Conservation (phyloP, 2,329 filamentous ascomycete genomes). For the Penicillium sp. region DNA sequence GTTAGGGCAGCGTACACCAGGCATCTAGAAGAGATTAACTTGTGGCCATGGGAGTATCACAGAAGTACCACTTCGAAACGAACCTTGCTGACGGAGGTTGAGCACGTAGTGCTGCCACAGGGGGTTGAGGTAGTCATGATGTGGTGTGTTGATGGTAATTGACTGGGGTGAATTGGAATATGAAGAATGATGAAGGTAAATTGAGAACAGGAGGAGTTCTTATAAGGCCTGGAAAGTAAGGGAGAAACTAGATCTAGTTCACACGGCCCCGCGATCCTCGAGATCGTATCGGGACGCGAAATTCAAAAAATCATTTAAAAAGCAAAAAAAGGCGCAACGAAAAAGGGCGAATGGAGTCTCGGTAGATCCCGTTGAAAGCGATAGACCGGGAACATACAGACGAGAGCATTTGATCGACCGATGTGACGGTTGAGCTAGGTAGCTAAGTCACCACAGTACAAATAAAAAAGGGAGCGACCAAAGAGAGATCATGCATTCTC, state of each 20-base stretch:
- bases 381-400: background rate
- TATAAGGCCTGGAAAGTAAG: constrained; percentile 5
- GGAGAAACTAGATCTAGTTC: constrained; percentile 1
- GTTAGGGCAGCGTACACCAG: constrained; percentile 46
- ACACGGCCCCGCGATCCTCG: constrained; percentile 6
- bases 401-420: constrained; percentile 1
- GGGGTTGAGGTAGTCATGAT: constrained; percentile 15
- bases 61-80: background rate
- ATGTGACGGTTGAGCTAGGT: background rate
- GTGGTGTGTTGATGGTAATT: background rate
- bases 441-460: background rate
- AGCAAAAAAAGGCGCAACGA: background rate
- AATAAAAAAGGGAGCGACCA: background rate
- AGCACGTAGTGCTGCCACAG: constrained; percentile 10
- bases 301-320: background rate
- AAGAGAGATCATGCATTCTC: constrained; percentile 3
- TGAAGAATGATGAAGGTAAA: background rate
- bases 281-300: background rate
- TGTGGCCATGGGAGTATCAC: background rate
- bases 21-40: constrained; percentile 38
- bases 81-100: constrained; percentile 20
- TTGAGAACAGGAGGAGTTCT: constrained; percentile 2
- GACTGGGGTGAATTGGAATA: background rate
- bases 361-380: constrained; percentile 15
- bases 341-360: constrained; percentile 9